A percentile compares a stretch with the other conserved stretches of the same genome.
These are phyloP conservation scores for Smallanthus sonchifolius DNA, from an alignment of 129 eudicot species.

Conservation along the genomic window DNA sequence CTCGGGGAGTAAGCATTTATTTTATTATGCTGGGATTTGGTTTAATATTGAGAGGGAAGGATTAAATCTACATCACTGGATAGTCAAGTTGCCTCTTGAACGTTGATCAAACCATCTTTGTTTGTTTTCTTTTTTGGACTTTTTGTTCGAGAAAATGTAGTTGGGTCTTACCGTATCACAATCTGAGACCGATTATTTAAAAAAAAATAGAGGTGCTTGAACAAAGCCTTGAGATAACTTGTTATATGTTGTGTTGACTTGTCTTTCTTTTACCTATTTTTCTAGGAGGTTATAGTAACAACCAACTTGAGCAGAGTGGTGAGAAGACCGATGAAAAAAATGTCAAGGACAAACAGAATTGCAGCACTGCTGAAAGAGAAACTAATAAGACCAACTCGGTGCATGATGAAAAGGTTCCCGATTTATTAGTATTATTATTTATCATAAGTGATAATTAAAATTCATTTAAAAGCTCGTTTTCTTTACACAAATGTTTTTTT, in stretches of 20 bases:
- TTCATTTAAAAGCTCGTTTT: background rate
- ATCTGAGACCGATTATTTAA: background rate
- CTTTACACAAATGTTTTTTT: background rate
- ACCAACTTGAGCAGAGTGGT: constrained; percentile 26
- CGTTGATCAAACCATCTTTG: background rate
- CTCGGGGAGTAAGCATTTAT: background rate
- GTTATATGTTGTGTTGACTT: background rate
- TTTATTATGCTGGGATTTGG: background rate
- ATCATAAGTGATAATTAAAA: background rate
- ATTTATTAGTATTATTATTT: background rate
- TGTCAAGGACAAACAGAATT: constrained; percentile 24
- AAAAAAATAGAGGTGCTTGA: background rate
- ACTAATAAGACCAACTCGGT: constrained; percentile 24
- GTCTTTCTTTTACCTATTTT: background rate
- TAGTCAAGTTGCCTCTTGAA: background rate
- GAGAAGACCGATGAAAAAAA: constrained; percentile 24
- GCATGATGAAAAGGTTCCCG: constrained; percentile 57
- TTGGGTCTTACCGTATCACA: background rate
- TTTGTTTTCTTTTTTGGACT: background rate
- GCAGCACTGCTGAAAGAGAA: constrained; percentile 32
- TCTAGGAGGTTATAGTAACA: constrained; percentile 36
- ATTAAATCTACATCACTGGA: background rate
- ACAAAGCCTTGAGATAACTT: background rate
- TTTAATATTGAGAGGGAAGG: background rate
- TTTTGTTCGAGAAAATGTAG: background rate